Evolutionary conservation across 352 stramenopile species (phyloP).

Genomic region (Pythium brachiatum): DNA sequence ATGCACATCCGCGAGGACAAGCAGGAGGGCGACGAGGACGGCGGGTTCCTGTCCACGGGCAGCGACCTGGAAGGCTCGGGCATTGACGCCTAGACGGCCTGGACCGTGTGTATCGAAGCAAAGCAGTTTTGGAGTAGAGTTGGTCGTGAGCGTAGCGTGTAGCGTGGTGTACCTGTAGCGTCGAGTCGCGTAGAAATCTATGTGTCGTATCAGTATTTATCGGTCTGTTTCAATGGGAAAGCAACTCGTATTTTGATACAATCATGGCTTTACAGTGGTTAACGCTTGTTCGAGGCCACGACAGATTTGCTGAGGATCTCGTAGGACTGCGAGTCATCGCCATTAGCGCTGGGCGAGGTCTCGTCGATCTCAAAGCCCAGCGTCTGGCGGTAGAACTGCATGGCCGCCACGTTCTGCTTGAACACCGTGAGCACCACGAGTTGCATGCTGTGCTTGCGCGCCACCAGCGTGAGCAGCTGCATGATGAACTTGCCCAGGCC

Average conservation of each 20-base stretch:
- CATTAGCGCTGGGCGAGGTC: conserved; percentile 83
- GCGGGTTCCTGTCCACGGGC: not conserved
- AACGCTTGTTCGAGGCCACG: conserved; percentile 3
- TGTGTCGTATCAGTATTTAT: conserved; percentile 22
- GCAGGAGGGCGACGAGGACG: conserved; percentile 35
- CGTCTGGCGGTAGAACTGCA: conserved; percentile 89
- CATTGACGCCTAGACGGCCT: not conserved
- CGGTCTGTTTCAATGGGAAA: conserved; percentile 20
- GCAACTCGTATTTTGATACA: conserved; percentile 5
- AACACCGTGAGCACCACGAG: conserved; percentile 95
- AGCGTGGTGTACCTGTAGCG: not conserved
- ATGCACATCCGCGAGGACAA: conserved; percentile 88
- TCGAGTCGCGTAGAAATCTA: conserved; percentile 2
- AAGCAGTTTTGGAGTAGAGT: conserved; percentile 7
- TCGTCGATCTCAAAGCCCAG: conserved; percentile 89
- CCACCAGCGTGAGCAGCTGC: conserved; percentile 85
- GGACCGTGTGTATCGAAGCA: not conserved
- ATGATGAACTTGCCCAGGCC: conserved; percentile 92
- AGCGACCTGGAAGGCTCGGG: conserved; percentile 5
- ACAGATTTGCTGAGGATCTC: conserved; percentile 83
- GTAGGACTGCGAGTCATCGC: conserved; percentile 72
- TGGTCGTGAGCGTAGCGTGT: conserved; percentile 3
- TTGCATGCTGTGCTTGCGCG: conserved; percentile 72
- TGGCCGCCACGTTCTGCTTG: conserved; percentile 81
- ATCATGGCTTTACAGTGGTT: conserved; percentile 5